phyloP scores from a whole-genome alignment of 805 yeast species.

The Monosporozyma aerobia region DNA sequence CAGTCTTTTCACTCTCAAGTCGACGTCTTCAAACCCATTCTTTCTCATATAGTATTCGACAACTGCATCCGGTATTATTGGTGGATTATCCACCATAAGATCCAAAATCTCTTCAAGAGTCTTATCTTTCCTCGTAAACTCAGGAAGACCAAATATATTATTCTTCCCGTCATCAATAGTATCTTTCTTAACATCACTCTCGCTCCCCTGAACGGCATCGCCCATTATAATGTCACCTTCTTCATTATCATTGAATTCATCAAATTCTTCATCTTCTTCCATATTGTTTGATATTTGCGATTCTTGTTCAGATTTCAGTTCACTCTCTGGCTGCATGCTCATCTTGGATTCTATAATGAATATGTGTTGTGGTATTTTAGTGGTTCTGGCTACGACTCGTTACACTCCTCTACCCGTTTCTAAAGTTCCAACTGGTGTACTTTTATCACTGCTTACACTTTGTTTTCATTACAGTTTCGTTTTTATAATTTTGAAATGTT shows the following conservation, averaged over 20 bases:
- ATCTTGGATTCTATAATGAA: not conserved
- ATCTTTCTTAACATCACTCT: conserved; percentile 5
- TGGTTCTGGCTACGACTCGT: too few relatives aligned
- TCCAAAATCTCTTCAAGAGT: conserved; percentile 75
- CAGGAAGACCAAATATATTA: conserved; percentile 48
- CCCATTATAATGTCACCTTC: conserved; percentile 20
- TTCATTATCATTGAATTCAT: conserved; percentile 30
- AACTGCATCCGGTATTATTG: conserved; percentile 93
- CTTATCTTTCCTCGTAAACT: conserved; percentile 67
- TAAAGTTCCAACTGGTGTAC: too few relatives aligned
- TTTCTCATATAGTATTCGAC: conserved; percentile 83
- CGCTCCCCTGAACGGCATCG: not conserved
- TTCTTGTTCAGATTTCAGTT: not conserved
- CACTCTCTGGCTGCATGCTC: not conserved
- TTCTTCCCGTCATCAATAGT: conserved; percentile 20
- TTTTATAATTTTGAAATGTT: not conserved
- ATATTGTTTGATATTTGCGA: not conserved
- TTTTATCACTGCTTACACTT: too few relatives aligned
- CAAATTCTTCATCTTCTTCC: conserved; percentile 22
- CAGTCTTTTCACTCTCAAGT: conserved; percentile 68
- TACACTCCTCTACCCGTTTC: too few relatives aligned
- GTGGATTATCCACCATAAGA: conserved; percentile 89
- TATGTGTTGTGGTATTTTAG: too few relatives aligned
- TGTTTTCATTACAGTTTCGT: too few relatives aligned
- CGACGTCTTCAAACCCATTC: conserved; percentile 77